phyloP scores from a whole-genome alignment of 441 rosid species.

The Geranium incanum region DNA sequence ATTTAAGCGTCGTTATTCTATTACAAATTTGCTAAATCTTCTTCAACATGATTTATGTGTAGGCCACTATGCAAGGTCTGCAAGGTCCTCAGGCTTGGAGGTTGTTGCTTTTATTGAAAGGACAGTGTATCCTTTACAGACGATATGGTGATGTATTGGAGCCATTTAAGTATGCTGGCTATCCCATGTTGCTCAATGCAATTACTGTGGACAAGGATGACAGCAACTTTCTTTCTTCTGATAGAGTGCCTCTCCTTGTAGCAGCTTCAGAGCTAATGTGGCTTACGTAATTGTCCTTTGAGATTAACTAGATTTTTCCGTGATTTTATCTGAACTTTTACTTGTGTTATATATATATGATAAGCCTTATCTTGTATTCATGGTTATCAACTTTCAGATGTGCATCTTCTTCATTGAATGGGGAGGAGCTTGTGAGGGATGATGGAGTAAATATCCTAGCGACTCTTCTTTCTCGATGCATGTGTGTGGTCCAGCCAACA shows the following conservation, averaged over 20 bases:
- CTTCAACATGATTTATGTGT: conserved; percentile 3
- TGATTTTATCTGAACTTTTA: too few species aligned
- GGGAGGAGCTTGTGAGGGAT: conserved; percentile 98
- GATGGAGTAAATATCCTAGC: conserved; percentile 91
- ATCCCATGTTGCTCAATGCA: conserved; percentile 96
- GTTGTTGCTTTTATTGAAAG: conserved; percentile 87
- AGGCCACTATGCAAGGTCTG: conserved; percentile 99
- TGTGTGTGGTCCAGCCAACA: conserved; percentile 94
- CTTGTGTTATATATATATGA: neutral
- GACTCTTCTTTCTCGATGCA: conserved; percentile 89
- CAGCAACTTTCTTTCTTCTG: conserved; percentile 84
- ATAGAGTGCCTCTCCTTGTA: conserved; percentile 90
- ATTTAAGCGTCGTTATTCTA: neutral
- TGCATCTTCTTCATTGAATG: conserved; percentile 91
- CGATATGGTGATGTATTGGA: conserved; percentile 76
- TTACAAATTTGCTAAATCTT: neutral
- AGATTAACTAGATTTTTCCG: conserved; percentile 11
- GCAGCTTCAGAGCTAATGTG: conserved; percentile 99
- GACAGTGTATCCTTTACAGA: conserved; percentile 93
- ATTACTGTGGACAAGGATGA: conserved; percentile 90
- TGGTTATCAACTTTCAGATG: conserved; percentile 45
- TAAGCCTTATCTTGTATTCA: conserved; percentile 13
- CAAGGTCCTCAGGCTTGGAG: conserved; percentile 99
- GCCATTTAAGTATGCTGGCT: conserved; percentile 99
- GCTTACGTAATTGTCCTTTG: conserved; percentile 57